Conservation (phyloP, 163 green algal species). For the Scenedesmus sp. region DNA sequence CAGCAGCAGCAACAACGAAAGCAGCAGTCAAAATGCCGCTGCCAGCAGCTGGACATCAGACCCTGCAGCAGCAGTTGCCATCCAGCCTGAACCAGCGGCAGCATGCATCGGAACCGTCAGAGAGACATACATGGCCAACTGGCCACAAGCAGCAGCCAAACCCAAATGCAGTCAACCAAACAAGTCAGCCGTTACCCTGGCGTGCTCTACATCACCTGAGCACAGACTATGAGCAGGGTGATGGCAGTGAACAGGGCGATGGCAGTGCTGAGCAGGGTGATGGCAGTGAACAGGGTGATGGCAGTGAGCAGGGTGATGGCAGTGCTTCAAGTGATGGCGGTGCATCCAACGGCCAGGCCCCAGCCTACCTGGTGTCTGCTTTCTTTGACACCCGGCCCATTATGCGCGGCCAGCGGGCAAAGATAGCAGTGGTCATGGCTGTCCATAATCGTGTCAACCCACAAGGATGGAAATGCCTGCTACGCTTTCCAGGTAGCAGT, state of each 20-base stretch:
- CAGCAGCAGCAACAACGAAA: too few relatives aligned
- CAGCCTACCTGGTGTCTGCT: background rate
- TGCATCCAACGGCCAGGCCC: background rate
- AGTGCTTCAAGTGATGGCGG: too few relatives aligned
- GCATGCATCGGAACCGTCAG: too few relatives aligned
- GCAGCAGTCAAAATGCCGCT: too few relatives aligned
- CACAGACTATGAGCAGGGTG: too few relatives aligned
- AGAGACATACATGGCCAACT: background rate
- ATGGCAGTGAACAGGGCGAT: background rate
- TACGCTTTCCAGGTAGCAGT: background rate
- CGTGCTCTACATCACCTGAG: constrained; percentile 1
- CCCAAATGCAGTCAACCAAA: too few relatives aligned
- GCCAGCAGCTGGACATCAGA: too few relatives aligned
- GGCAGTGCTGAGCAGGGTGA: too few relatives aligned
- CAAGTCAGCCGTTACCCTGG: constrained; percentile 1
- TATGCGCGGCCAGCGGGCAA: background rate
- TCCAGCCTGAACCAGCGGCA: too few relatives aligned
- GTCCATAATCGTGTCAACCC: background rate
- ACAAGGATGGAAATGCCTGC: background rate
- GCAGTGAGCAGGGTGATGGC: too few relatives aligned
- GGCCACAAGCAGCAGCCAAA: background rate
- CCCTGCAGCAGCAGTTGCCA: too few relatives aligned
- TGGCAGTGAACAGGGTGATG: too few relatives aligned
- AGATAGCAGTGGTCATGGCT: background rate
- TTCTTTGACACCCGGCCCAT: background rate